These are phyloP conservation scores for Eragrostis curvula DNA, from an alignment of 176 grass and related monocot species.

Conservation along the genomic window DNA sequence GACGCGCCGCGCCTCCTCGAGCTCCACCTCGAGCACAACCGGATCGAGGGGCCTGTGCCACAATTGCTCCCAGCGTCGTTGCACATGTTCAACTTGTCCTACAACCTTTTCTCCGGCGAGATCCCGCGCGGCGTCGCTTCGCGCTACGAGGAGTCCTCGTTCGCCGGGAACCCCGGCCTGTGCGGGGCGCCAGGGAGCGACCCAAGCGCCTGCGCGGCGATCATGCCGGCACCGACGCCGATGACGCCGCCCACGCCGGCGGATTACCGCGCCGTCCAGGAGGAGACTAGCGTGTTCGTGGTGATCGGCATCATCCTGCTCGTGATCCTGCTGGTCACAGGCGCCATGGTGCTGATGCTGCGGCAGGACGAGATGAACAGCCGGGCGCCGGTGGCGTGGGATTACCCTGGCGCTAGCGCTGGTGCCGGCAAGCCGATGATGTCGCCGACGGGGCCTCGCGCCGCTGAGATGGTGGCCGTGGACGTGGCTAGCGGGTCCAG, in stretches of 20 bases:
- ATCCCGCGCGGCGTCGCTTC: slow-evolving; percentile 41
- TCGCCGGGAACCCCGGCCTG: slow-evolving; percentile 60
- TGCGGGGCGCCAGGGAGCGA: slow-evolving; percentile 42
- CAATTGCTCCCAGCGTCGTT: slow-evolving; percentile 44
- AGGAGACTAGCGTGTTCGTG: slow-evolving; percentile 47
- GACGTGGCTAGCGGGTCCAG: slow-evolving; percentile 20
- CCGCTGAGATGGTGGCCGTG: slow-evolving; percentile 9
- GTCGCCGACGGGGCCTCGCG: background rate
- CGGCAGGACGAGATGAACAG: slow-evolving; percentile 33
- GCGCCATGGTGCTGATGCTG: slow-evolving; percentile 46
- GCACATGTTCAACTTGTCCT: slow-evolving; percentile 65
- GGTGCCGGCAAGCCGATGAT: background rate
- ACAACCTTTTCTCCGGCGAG: slow-evolving; percentile 62
- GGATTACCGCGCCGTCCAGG: slow-evolving; percentile 15
- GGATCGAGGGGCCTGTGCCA: slow-evolving; percentile 59
- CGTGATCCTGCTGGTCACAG: slow-evolving; percentile 45
- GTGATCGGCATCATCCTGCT: slow-evolving; percentile 57
- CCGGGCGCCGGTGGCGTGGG: slow-evolving; percentile 7
- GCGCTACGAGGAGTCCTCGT: slow-evolving; percentile 55
- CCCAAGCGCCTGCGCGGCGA: slow-evolving; percentile 17
- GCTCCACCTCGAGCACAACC: slow-evolving; percentile 73
- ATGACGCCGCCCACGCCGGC: slow-evolving; percentile 9
- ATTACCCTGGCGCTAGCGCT: background rate
- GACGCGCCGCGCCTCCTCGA: slow-evolving; percentile 54
- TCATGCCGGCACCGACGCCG: background rate